Evolutionary conservation across 345 rosid genomes (phyloP).

Genomic region (Aurinia saxatilis): DNA sequence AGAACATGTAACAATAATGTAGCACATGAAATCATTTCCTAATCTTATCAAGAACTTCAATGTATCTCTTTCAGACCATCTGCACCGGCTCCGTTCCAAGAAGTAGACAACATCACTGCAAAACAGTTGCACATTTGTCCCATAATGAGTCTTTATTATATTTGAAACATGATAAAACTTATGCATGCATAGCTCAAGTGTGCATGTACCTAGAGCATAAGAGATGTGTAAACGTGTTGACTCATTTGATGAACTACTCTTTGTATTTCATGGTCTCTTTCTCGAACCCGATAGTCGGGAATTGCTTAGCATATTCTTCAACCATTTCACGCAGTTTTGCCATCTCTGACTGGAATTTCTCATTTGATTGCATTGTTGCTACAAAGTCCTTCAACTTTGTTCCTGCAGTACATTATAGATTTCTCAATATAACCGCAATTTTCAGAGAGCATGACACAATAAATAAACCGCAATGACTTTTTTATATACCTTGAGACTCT

Average conservation of each 20-base stretch:
- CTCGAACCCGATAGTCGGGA: slow-evolving; percentile 86
- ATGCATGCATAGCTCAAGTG: background rate
- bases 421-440: background rate
- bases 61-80: background rate
- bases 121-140: background rate
- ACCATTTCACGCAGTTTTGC: slow-evolving; percentile 56
- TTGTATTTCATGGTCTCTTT: slow-evolving; percentile 87
- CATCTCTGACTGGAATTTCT: slow-evolving; percentile 50
- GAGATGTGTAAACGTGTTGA: slow-evolving; percentile 21
- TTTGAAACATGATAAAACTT: background rate
- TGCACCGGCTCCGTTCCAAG: background rate
- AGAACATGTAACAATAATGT: background rate
- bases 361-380: slow-evolving; percentile 57
- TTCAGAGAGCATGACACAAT: background rate
- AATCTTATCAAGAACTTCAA: no score
- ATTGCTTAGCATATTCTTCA: slow-evolving; percentile 75
- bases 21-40: no score
- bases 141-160: background rate
- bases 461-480: background rate
- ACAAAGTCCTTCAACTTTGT: slow-evolving; percentile 82
- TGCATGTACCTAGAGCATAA: background rate
- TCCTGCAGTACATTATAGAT: slow-evolving; percentile 38
- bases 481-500: slow-evolving; percentile 47
- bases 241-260: slow-evolving; percentile 28
- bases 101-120: background rate